Evolutionary conservation across 2,329 filamentous ascomycete species (phyloP), one percentile per base, ranked within the genome.

Genomic region (Arachnomyces sp.): DNA sequence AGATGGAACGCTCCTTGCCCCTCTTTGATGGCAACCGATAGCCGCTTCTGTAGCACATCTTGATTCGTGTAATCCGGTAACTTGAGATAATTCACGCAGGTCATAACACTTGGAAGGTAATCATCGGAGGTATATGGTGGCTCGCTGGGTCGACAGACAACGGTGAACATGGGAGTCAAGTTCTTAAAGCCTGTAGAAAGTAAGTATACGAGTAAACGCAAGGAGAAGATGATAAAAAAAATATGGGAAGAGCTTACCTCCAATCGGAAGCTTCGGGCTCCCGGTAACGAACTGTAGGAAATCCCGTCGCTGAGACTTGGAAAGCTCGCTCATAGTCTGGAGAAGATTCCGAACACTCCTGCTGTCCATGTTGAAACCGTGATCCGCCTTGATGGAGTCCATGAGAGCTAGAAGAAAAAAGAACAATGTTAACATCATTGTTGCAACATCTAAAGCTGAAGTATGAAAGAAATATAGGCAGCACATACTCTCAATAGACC

Each of bases 31-130:
- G 92, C 93, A 49, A 82, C 83, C 49, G 77, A 80, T 39, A 98
- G 73, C 61, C 86, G 86, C 59, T 83, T 77, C 56, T 76, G 82
- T 65, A 98, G 79, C 38, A 83, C 74, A 2, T 86, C 77, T 46
- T 94, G 68, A 51, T 71, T 80, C 50, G 81, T 90, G 66, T 98
- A 98, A 64, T 98, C 87, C 14, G 92, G 92, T 57, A 98, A 75
- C 67, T 98, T 98, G 55, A 98, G 78, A 61, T 98, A 98, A 65
- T 98, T 98, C 65, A 95, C 92, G 62, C 93, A 98, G 8, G 93
- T 98, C 93, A 98, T 98, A 61, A 98, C 93, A 60, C 89, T 96
- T 9, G 93, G 92, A n/a, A 98, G 75, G 56, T 96, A 98, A 67
- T 98, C 92, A 57, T 98, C 92, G 3, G 90, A 90, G 3, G 82